These are phyloP conservation scores for Ustilago shanxiensis DNA, from an alignment of 1,284 basidiomycete genomes.

Conservation along the genomic window DNA sequence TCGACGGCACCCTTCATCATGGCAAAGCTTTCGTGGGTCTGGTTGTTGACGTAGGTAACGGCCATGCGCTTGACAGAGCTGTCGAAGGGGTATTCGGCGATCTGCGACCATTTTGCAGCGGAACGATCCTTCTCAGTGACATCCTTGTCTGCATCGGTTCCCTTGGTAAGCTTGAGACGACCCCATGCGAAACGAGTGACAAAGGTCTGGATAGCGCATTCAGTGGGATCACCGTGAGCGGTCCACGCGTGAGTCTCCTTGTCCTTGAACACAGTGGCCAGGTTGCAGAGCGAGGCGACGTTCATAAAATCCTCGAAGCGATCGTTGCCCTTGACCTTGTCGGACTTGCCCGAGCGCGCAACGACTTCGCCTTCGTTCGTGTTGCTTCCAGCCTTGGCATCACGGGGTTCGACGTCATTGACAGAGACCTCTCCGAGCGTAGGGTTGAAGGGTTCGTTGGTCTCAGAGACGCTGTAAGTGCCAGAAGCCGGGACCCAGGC, in stretches of 20 bases:
- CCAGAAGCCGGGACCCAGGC: constrained; percentile 67
- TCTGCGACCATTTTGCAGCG: constrained; percentile 59
- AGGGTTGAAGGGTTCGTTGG: constrained; percentile 68
- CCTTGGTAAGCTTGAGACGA: constrained; percentile 56
- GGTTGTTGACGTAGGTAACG: constrained; percentile 71
- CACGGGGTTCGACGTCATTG: constrained; percentile 59
- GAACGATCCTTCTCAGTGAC: constrained; percentile 42
- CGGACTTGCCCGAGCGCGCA: constrained; percentile 55
- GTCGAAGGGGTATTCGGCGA: constrained; percentile 73
- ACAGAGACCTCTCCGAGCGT: constrained; percentile 71
- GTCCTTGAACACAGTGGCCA: constrained; percentile 68
- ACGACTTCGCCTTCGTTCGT: constrained; percentile 69
- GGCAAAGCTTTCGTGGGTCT: constrained; percentile 56
- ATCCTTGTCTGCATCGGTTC: constrained; percentile 44
- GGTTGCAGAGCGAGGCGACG: constrained; percentile 68
- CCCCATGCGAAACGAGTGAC: constrained; percentile 72
- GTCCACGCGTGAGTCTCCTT: constrained; percentile 73
- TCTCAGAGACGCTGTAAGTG: constrained; percentile 62
- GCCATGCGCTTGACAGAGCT: constrained; percentile 68
- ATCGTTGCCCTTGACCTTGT: constrained; percentile 53
- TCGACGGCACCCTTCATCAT: constrained; percentile 70
- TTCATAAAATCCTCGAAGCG: constrained; percentile 61
- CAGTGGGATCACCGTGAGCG: constrained; percentile 79
- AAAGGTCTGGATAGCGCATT: constrained; percentile 77
- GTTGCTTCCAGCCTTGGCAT: constrained; percentile 14